Percentiles rank a stretch among this genome's conserved stretches.
Evolutionary conservation across 2,329 filamentous ascomycete genomes (phyloP).

Genomic region (Aureobasidium zeae): DNA sequence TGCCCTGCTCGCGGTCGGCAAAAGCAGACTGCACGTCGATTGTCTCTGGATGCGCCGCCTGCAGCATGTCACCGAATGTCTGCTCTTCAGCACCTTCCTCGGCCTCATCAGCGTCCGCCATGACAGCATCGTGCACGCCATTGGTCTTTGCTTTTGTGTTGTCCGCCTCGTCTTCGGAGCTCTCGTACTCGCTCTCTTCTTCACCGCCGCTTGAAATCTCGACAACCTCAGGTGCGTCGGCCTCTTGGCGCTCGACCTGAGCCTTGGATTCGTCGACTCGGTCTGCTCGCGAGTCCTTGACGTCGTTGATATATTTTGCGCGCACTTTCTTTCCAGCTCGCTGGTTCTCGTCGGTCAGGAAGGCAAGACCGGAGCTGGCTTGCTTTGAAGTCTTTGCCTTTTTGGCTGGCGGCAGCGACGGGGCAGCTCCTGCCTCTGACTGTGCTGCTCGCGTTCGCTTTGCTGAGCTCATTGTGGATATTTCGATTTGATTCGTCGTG

Average conservation of each 20-base stretch:
- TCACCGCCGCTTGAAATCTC: constrained; percentile 41
- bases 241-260: constrained; percentile 42
- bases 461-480: constrained; percentile 26
- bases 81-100: constrained; percentile 43
- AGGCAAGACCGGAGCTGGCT: constrained; percentile 25
- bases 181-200: constrained; percentile 26
- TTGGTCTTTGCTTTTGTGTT: constrained; percentile 17
- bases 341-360: constrained; percentile 29
- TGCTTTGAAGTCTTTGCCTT: constrained; percentile 29
- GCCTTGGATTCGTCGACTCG: constrained; percentile 50
- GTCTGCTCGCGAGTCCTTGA: constrained; percentile 41
- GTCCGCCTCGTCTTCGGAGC: constrained; percentile 25
- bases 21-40: constrained; percentile 63
- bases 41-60: constrained; percentile 56
- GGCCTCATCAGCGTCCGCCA: constrained; percentile 25
- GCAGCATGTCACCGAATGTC: constrained; percentile 80
- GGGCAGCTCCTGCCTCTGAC: constrained; percentile 23
- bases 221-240: constrained; percentile 37
- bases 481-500: neutral
- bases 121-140: constrained; percentile 14
- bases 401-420: constrained; percentile 25
- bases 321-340: constrained; percentile 30
- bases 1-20: constrained; percentile 35
- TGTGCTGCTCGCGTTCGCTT: constrained; percentile 27
- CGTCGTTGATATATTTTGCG: constrained; percentile 45